These are phyloP conservation scores for Zopfia rhizophila DNA, from an alignment of 2,329 filamentous ascomycete species.

Conservation along the genomic window DNA sequence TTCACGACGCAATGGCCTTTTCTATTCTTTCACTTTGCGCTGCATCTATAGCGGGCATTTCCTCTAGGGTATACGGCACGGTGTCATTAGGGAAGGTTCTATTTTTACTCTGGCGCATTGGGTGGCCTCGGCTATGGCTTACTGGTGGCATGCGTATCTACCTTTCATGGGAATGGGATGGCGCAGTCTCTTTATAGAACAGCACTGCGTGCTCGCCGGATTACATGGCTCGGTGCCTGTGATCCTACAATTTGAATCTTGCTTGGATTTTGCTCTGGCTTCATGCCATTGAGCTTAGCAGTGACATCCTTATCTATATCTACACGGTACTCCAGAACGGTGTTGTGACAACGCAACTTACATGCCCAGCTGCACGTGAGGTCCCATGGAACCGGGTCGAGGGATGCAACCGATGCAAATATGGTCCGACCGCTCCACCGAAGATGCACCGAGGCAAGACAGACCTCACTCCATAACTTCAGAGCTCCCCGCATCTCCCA, in stretches of 20 bases:
- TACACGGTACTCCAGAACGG: too few species aligned
- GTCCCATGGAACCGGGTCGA: too few species aligned
- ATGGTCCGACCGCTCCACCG: not conserved
- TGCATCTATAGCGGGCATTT: constrained; percentile 12
- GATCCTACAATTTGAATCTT: constrained; percentile 7
- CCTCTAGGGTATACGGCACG: constrained; percentile 2
- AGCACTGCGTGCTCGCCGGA: constrained; percentile 2
- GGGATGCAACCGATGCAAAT: not conserved
- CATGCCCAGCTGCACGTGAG: too few species aligned
- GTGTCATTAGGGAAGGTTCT: constrained; percentile 2
- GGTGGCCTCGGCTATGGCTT: constrained; percentile 8
- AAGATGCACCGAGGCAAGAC: constrained; percentile 1
- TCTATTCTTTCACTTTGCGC: constrained; percentile 15
- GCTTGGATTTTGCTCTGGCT: constrained; percentile 15
- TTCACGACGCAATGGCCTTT: constrained; percentile 18
- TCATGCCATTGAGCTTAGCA: constrained; percentile 21
- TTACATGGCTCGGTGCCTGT: constrained; percentile 12
- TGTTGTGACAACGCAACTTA: too few species aligned
- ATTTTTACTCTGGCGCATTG: constrained; percentile 6
- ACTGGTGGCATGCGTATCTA: not conserved
- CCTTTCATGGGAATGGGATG: constrained; percentile 1
- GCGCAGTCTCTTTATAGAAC: constrained; percentile 10
- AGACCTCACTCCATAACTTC: constrained; percentile 1
- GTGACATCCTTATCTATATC: too few species aligned
- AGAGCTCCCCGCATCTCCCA: constrained; percentile 4